phyloP scores from a whole-genome alignment of 495 filamentous ascomycete species.

The Penicillium nucicola region DNA sequence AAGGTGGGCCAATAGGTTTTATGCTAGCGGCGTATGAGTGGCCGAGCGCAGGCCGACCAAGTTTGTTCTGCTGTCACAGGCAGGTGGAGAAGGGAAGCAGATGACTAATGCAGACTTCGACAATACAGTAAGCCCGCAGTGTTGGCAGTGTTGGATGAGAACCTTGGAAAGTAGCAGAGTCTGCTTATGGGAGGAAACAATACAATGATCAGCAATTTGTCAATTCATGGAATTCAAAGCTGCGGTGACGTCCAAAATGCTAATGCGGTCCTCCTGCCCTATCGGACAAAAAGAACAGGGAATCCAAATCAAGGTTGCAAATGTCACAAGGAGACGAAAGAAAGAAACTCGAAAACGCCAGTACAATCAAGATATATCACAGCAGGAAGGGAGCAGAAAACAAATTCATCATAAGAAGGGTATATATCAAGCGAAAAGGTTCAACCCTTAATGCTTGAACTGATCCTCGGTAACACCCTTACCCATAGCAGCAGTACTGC shows the following conservation, averaged over 20 bases:
- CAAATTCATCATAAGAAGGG: constrained; percentile 4
- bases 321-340: constrained; percentile 2
- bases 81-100: too few species aligned
- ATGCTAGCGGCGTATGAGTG: too few species aligned
- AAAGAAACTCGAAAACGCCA: constrained; percentile 1
- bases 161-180: too few species aligned
- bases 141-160: too few species aligned
- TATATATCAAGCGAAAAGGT: not conserved
- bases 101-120: too few species aligned
- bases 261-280: constrained; percentile 4
- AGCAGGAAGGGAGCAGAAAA: constrained; percentile 13
- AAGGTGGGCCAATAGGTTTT: too few species aligned
- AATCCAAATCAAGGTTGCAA: constrained; percentile 17
- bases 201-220: too few species aligned
- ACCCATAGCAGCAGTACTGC: constrained; percentile 90
- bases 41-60: too few species aligned
- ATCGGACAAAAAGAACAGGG: constrained; percentile 5
- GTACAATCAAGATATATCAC: constrained; percentile 4
- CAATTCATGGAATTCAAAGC: too few species aligned
- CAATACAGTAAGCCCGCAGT: too few species aligned
- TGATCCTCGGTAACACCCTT: constrained; percentile 98
- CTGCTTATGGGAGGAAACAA: too few species aligned
- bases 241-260: constrained; percentile 10
- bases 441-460: constrained; percentile 54
- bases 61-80: too few species aligned